Evolutionary conservation across 2,329 filamentous ascomycete genomes (phyloP).

Genomic region (Magnaporthiopsis incrustans): DNA sequence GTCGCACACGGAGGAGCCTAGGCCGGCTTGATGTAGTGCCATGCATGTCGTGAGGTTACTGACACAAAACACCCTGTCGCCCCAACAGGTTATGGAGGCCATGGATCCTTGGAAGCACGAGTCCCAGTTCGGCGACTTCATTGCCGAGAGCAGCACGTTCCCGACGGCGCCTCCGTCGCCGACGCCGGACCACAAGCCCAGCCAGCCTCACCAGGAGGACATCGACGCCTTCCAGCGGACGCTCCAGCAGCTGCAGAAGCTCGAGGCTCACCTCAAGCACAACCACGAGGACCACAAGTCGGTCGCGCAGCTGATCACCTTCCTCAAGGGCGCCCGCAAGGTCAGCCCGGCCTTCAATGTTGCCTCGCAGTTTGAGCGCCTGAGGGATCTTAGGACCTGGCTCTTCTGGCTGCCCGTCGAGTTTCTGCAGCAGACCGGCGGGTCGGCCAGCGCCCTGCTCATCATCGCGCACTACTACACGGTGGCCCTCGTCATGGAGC

Average conservation of each 20-base stretch:
- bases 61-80: slow-evolving; percentile 7
- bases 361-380: slow-evolving; percentile 80
- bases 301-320: slow-evolving; percentile 61
- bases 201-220: slow-evolving; percentile 61
- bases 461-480: slow-evolving; percentile 90
- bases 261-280: slow-evolving; percentile 61
- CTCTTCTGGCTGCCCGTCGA: slow-evolving; percentile 91
- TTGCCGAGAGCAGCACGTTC: slow-evolving; percentile 69
- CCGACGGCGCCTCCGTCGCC: slow-evolving; percentile 58
- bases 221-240: slow-evolving; percentile 59
- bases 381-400: slow-evolving; percentile 85
- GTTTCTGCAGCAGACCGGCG: slow-evolving; percentile 68
- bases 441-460: slow-evolving; percentile 69
- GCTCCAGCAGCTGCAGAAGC: slow-evolving; percentile 57
- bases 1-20: background rate
- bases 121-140: slow-evolving; percentile 77
- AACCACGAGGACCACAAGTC: slow-evolving; percentile 62
- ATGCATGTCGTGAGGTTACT: background rate
- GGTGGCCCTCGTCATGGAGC: slow-evolving; percentile 77
- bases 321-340: slow-evolving; percentile 64
- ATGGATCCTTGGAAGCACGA: slow-evolving; percentile 91
- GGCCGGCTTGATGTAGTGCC: slow-evolving; percentile 4
- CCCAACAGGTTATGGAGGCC: slow-evolving; percentile 66
- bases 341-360: slow-evolving; percentile 62
- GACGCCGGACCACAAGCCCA: slow-evolving; percentile 51